Conservation (phyloP, 1,284 basidiomycete genomes). For the Fistulina hepatica region DNA sequence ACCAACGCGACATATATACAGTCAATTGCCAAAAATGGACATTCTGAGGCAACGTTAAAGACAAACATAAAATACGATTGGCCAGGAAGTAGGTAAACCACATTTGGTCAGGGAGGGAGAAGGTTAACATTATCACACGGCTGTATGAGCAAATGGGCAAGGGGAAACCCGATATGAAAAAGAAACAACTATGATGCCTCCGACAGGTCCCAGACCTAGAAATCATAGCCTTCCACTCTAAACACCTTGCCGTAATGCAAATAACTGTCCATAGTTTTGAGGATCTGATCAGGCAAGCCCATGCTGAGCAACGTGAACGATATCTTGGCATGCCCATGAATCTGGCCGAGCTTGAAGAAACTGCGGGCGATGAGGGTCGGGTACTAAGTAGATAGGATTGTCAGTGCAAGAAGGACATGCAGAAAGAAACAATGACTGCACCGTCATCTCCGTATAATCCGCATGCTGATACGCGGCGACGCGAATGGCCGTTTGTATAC, state of each 20-base stretch:
- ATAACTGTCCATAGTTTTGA: conserved; percentile 81
- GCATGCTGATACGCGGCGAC: conserved; percentile 89
- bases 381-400: conserved; percentile 38
- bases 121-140: no score
- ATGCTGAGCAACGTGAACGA: conserved; percentile 90
- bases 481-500: conserved; percentile 84
- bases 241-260: conserved; percentile 72
- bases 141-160: conserved; percentile 2
- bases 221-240: conserved; percentile 73
- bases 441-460: conserved; percentile 76
- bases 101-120: no score
- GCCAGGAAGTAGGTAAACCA: no score
- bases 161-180: neutral
- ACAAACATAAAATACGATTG: no score
- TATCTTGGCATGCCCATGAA: conserved; percentile 94
- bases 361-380: conserved; percentile 84
- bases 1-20: no score
- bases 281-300: conserved; percentile 76
- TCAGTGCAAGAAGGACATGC: conserved; percentile 2
- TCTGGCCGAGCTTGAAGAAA: conserved; percentile 86
- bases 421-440: conserved; percentile 27
- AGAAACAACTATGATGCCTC: conserved; percentile 1
- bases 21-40: no score
- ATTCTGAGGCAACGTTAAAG: no score
- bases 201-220: conserved; percentile 25